Base-by-base conservation (phyloP, 768 basidiomycete genomes). In the Amanita fuliginea region DNA sequence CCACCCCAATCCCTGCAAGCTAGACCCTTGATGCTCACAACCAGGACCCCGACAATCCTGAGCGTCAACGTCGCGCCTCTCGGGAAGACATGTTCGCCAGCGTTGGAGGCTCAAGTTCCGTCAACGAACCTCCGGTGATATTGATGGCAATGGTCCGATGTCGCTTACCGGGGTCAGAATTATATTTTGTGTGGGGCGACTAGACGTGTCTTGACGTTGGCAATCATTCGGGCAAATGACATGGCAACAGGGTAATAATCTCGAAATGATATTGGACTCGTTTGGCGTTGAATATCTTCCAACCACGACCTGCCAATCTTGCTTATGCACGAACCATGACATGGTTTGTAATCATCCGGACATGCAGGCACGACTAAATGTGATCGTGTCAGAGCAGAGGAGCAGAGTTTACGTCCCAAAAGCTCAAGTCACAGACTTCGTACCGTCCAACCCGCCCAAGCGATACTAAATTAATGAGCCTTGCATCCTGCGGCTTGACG, bases 11-110 rank as follows among this genome's bases (percentile, higher is more conserved):
- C 46, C 46, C 35, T 47, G 35, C 33, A 37, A 11, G 14, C 13
- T 37, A 33, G 46, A 47, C 46, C 46, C 46, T 47, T 47, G 46
- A 47, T 47, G 24, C 24, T 47, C 33, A 33, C 26, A n/a, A 19
- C 16, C 13, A 43, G 44, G 46, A 47, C 34, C 34, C 46, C 35
- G 35, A 35, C 19, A 33, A 35, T 47, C 46, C 33, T 43, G 7
- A 43, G 42, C 42, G 24, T 28, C 42, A 43, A 14, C 42, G 26
- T 14, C n/a, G 14, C 42, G n/a, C n/a, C 16, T 7, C 24, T 28
- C 16, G 28, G 13, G 7, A 8, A 22, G 19, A 34, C 28, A 26
- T n/a, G 13, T 21, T 42, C 41, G 22, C 13, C n/a, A 26, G 41
- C 40, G 41, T 19, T 26, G 22, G 41, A 42, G 21, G 22, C 16